Evolutionary conservation across 2,329 filamentous ascomycete genomes (phyloP).

Genomic region (Cordyceps javanica): DNA sequence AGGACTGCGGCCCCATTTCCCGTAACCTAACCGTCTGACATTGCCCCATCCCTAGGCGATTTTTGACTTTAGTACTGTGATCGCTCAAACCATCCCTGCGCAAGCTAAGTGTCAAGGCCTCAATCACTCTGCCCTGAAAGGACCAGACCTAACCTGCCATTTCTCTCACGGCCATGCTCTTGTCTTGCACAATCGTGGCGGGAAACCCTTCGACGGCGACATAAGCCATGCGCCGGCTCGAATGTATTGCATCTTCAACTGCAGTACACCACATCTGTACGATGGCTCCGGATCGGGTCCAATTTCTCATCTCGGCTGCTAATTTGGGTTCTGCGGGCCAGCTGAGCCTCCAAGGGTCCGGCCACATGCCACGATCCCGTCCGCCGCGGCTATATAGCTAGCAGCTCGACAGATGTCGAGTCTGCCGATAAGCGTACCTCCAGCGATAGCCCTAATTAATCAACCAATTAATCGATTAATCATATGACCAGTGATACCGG

Average conservation of each 20-base stretch:
- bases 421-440: neutral
- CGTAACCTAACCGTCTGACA: neutral
- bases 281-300: neutral
- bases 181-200: neutral
- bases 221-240: neutral
- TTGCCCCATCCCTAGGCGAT: neutral
- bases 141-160: neutral
- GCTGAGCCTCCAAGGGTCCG: neutral
- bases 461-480: no score
- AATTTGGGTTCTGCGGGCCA: no score
- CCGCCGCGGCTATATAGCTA: neutral
- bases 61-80: neutral
- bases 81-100: neutral
- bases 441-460: no score
- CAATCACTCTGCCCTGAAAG: no score
- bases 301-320: neutral
- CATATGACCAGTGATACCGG: no score
- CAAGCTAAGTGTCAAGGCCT: neutral
- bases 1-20: neutral
- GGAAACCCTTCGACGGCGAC: neutral
- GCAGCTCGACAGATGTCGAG: neutral
- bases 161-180: no score
- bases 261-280: neutral
- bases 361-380: neutral
- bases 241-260: neutral